Percentiles rank a stretch among this genome's conserved stretches.
Conservation (phyloP, 768 basidiomycete genomes). For the Lactifluus subvellereus region DNA sequence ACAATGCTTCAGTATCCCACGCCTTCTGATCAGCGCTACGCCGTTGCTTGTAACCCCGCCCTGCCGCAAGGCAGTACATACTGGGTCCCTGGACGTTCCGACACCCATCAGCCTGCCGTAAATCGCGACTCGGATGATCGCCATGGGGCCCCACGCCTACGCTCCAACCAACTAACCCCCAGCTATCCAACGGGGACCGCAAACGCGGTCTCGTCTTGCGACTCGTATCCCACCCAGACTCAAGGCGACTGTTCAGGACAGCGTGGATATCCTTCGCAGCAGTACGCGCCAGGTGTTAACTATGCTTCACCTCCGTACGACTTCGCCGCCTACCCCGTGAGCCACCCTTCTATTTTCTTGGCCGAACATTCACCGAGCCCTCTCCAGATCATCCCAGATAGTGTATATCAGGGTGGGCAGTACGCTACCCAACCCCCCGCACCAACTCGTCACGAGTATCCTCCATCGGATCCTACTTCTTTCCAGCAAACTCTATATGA, state of each 20-base stretch:
- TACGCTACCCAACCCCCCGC: background rate
- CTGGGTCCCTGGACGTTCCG: slow-evolving; percentile 6
- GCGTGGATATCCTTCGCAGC: slow-evolving; percentile 5
- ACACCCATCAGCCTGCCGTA: slow-evolving; percentile 17
- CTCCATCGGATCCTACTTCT: background rate
- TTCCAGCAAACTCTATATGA: slow-evolving; percentile 6
- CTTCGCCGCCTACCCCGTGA: slow-evolving; percentile 20
- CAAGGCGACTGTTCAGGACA: background rate
- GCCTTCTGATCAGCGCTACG: slow-evolving; percentile 10
- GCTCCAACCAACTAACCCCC: background rate
- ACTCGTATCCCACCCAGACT: slow-evolving; percentile 1
- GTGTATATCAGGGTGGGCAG: slow-evolving; percentile 1
- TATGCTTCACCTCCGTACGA: slow-evolving; percentile 15
- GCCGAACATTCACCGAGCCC: background rate
- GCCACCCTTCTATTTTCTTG: background rate
- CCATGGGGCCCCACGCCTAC: background rate
- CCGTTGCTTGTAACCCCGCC: background rate
- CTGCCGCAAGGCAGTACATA: slow-evolving; percentile 6
- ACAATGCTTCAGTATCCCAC: slow-evolving; percentile 12
- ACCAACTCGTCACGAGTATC: slow-evolving; percentile 2
- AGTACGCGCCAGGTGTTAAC: slow-evolving; percentile 1
- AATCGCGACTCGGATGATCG: slow-evolving; percentile 14
- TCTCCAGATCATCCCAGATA: slow-evolving; percentile 2
- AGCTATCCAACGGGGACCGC: background rate
- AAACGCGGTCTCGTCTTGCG: background rate